A percentile compares a stretch with the other conserved stretches of the same genome.
phyloP scores from a whole-genome alignment of 139 green algal species.

The Picochlorum costavermella region DNA sequence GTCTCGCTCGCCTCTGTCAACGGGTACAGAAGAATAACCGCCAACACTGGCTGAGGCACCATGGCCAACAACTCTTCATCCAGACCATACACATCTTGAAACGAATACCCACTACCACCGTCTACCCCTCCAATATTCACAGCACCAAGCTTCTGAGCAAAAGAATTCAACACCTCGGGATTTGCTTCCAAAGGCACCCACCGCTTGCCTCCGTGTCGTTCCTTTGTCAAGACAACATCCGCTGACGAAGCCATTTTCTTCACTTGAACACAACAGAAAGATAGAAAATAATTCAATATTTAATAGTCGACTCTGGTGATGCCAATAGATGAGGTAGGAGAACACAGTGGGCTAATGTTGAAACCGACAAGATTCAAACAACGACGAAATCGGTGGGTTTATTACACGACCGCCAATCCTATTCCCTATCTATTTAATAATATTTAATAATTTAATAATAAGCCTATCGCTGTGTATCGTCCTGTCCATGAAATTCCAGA shows the following conservation, averaged over 20 bases:
- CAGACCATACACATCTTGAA: constrained; percentile 70
- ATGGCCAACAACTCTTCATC: constrained; percentile 82
- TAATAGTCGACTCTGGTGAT: too few species aligned
- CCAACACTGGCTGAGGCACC: constrained; percentile 71
- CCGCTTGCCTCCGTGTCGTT: not conserved
- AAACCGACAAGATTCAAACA: too few species aligned
- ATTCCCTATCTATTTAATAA: too few species aligned
- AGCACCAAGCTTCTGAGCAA: constrained; percentile 51
- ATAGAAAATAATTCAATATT: too few species aligned
- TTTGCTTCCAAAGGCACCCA: constrained; percentile 75
- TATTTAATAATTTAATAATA: too few species aligned
- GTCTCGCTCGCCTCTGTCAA: constrained; percentile 60
- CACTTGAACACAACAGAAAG: too few species aligned
- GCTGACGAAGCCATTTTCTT: not conserved
- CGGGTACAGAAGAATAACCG: constrained; percentile 81
- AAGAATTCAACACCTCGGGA: constrained; percentile 78
- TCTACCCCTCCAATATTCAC: constrained; percentile 17
- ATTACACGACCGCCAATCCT: too few species aligned
- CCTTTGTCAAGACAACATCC: not conserved
- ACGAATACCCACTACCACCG: constrained; percentile 27
- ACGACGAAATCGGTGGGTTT: too few species aligned
- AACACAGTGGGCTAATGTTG: too few species aligned
- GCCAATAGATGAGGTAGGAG: too few species aligned
- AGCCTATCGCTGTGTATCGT: too few species aligned
- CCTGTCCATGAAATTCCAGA: too few species aligned